Evolutionary conservation across 306 rosid genomes (phyloP).

Genomic region (Amphicarpaea edgeworthii): DNA sequence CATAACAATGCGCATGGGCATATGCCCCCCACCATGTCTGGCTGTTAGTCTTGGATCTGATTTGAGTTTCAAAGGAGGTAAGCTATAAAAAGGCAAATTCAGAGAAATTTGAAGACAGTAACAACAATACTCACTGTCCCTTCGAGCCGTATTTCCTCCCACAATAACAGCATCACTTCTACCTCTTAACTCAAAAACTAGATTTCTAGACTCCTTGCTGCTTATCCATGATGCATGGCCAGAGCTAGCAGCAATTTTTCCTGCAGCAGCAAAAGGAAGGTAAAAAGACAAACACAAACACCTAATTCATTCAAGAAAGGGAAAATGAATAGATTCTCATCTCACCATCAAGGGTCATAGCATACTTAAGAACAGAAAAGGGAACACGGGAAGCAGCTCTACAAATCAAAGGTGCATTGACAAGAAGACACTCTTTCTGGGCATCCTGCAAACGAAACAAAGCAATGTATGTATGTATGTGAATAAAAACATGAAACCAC

Average conservation of each 20-base stretch:
- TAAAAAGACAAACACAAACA: conserved; percentile 15
- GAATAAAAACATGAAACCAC: background rate
- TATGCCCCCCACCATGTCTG: conserved; percentile 92
- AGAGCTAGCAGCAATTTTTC: conserved; percentile 87
- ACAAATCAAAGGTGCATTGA: conserved; percentile 93
- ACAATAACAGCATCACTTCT: conserved; percentile 91
- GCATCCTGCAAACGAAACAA: conserved; percentile 68
- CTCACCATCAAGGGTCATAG: conserved; percentile 99
- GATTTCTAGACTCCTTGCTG: conserved; percentile 72
- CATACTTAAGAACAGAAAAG: conserved; percentile 90
- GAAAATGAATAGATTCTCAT: conserved; percentile 49
- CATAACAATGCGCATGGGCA: conserved; percentile 85
- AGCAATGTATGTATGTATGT: background rate
- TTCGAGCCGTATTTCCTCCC: conserved; percentile 90
- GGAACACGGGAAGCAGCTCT: conserved; percentile 84
- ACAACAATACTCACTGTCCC: conserved; percentile 72
- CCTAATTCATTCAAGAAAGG: conserved; percentile 14
- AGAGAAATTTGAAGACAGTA: conserved; percentile 28
- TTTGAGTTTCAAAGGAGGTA: conserved; percentile 36
- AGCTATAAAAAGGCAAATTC: conserved; percentile 15
- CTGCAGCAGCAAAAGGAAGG: conserved; percentile 52
- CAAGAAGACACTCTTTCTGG: conserved; percentile 75
- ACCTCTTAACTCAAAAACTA: conserved; percentile 84
- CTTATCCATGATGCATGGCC: conserved; percentile 95
- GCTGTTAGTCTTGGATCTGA: conserved; percentile 91